Base-by-base conservation (phyloP, 768 basidiomycete genomes). In the Mycena vulgaris region DNA sequence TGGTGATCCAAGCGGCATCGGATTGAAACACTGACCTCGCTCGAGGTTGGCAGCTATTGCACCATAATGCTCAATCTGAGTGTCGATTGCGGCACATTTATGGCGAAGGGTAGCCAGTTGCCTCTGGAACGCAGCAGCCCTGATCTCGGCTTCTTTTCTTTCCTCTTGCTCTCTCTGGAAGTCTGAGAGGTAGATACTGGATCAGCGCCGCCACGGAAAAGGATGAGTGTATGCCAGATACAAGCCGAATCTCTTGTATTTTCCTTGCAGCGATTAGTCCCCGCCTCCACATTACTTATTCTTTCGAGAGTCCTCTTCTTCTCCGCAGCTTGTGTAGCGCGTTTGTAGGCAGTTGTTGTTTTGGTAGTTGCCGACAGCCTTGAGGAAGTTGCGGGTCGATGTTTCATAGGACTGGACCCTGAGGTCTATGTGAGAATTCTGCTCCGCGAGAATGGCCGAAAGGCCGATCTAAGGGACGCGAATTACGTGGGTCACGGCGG, bases 261-360 rank as follows among this genome's bases (percentile, higher is more conserved):
- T 95, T 93, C 80, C 93, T 95, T 49, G 90, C 84, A n/a, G n/a
- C n/a, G n/a, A 62, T 89, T 90, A 2, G 88, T 95, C 79, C 95
- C 92, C 0, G 83, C 75, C 77, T 96, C 93, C 0, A 90, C 84
- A 11, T 87, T 84, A 49, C 89, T 86, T 11, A 82, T 88, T 77
- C 88, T 89, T 56, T 95, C 95, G 10, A 81, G 68, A 0, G 90
- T 70, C 68, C 86, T 87, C 76, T 92, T 93, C 80, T 88, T 90
- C 77, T 91, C 90, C 1, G 85, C 78, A 2, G 82, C 83, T 75
- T 95, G 91, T n/a, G 86, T 83, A 42, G 88, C 87, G 52, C 92
- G 87, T 55, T 91, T 85, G 60, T 91, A 89, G 17, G 90, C 86
- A 71, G 96, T 92, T 70, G 92, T 89, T 1, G 92, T 91, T 87